Conservation (phyloP, 2,329 filamentous ascomycete species). For the Arthrobotrys musiformis region DNA sequence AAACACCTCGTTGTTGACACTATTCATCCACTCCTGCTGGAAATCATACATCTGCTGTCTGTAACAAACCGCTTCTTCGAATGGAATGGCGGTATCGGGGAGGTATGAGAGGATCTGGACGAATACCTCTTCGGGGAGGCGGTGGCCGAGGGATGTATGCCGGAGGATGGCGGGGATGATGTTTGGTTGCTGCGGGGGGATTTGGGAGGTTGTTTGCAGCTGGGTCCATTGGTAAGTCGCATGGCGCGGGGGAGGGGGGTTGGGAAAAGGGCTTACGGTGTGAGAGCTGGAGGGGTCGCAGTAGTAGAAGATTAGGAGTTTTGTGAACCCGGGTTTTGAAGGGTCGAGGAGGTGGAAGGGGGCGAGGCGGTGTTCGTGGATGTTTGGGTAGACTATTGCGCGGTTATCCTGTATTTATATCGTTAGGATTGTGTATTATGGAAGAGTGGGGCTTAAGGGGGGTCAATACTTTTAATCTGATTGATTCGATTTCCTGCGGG, state of each 20-base stretch:
- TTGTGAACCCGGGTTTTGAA: constrained; percentile 68
- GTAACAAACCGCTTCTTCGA: neutral
- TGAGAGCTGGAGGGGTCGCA: constrained; percentile 66
- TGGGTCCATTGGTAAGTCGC: too few relatives aligned
- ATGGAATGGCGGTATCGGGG: neutral
- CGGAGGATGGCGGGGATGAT: neutral
- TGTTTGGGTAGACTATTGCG: constrained; percentile 70
- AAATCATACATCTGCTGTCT: too few relatives aligned
- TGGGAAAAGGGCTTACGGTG: neutral
- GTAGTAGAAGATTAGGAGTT: constrained; percentile 70
- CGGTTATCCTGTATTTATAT: constrained; percentile 62
- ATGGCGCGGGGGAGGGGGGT: neutral
- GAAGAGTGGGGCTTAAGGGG: neutral
- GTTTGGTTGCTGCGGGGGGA: neutral
- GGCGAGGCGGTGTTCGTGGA: constrained; percentile 67
- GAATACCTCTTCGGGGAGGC: constrained; percentile 6
- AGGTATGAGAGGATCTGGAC: neutral
- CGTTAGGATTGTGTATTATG: neutral
- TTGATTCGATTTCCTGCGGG: neutral
- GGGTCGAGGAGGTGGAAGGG: constrained; percentile 67
- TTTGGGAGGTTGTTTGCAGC: neutral
- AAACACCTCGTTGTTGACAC: neutral
- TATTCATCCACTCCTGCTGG: too few relatives aligned
- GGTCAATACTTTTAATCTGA: neutral
- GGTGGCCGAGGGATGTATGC: neutral